phyloP scores from a whole-genome alignment of 495 filamentous ascomycete genomes.

The Tetracladium setigerum region DNA sequence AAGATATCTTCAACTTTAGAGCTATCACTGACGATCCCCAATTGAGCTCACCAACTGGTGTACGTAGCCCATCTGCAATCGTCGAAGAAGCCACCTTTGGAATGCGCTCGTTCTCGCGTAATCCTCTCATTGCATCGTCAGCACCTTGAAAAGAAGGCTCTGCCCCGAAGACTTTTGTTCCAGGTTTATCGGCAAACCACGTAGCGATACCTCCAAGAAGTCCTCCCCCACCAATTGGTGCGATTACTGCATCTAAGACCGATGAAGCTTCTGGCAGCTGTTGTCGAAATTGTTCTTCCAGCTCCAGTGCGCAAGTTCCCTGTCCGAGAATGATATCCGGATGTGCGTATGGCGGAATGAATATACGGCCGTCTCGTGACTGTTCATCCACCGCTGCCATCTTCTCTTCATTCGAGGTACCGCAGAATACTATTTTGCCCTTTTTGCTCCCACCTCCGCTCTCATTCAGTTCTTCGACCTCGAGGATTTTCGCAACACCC shows the following conservation, averaged over 20 bases:
- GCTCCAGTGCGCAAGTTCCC: constrained; percentile 76
- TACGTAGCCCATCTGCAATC: constrained; percentile 79
- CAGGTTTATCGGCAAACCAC: constrained; percentile 28
- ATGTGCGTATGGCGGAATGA: constrained; percentile 84
- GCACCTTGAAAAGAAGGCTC: constrained; percentile 76
- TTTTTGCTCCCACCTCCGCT: constrained; percentile 31
- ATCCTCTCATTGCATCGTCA: constrained; percentile 65
- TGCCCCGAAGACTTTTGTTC: constrained; percentile 62
- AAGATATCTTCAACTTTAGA: constrained; percentile 62
- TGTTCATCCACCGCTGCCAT: constrained; percentile 50
- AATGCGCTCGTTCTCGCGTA: constrained; percentile 51
- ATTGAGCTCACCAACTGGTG: constrained; percentile 64
- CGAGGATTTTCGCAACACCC: constrained; percentile 71
- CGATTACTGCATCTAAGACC: too few species aligned
- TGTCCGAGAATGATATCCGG: constrained; percentile 83
- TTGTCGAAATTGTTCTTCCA: constrained; percentile 58
- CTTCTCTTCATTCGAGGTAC: constrained; percentile 40
- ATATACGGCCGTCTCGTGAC: constrained; percentile 50
- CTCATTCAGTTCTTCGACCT: constrained; percentile 66
- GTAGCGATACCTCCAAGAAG: too few species aligned
- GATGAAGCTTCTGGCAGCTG: constrained; percentile 22
- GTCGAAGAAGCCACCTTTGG: constrained; percentile 60
- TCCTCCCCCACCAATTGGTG: too few species aligned
- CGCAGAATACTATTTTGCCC: too few species aligned
- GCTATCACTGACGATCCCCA: constrained; percentile 69